Conservation (phyloP, 495 filamentous ascomycete genomes). For the Neurospora pannonica region DNA sequence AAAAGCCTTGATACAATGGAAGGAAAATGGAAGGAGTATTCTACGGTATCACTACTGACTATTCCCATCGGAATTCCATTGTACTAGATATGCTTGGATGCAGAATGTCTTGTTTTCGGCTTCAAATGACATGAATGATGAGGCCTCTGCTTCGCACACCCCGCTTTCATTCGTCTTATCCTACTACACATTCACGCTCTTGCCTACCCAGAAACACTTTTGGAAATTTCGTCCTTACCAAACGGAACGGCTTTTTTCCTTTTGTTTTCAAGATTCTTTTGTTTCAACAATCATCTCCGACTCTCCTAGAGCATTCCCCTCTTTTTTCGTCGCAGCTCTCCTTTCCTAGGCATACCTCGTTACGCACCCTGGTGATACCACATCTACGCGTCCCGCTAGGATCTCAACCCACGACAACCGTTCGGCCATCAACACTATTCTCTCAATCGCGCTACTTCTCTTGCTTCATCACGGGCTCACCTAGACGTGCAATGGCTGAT, state of each 20-base stretch:
- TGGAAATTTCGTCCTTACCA: not conserved
- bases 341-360: not conserved
- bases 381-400: not conserved
- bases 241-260: not conserved
- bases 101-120: not conserved
- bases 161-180: not conserved
- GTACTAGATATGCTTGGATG: not conserved
- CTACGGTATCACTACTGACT: not conserved
- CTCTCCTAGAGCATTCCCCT: not conserved
- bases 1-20: no score
- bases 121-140: not conserved
- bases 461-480: not conserved
- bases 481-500: constrained; percentile 6
- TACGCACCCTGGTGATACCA: not conserved
- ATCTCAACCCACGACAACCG: not conserved
- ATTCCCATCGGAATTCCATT: not conserved
- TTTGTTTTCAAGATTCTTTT: not conserved
- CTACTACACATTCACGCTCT: not conserved
- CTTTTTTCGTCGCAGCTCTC: not conserved
- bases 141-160: not conserved
- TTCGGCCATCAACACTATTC: not conserved
- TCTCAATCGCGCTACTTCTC: not conserved
- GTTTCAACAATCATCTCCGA: not conserved
- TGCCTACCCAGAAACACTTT: not conserved
- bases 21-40: not conserved